phyloP scores from a whole-genome alignment of 2,329 filamentous ascomycete species.

The Cladosporium sphaerospermum region DNA sequence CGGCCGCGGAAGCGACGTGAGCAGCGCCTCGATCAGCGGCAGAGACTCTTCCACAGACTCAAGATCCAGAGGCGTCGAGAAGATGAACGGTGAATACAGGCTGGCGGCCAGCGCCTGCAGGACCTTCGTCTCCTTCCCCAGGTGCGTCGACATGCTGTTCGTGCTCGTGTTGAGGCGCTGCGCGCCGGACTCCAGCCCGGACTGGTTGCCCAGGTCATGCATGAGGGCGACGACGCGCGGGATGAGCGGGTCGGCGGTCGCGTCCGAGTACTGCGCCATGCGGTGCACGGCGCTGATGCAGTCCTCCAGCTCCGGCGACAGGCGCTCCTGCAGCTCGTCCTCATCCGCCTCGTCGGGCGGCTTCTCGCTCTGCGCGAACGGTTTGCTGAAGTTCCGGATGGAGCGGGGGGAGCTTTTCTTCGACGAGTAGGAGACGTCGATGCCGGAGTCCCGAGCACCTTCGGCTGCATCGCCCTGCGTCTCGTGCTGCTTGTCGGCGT shows the following conservation, averaged over 20 bases:
- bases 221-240: constrained; percentile 26
- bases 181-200: constrained; percentile 27
- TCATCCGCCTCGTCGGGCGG: constrained; percentile 19
- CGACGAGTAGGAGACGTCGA: constrained; percentile 35
- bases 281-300: constrained; percentile 28
- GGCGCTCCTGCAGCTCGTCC: constrained; percentile 46
- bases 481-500: constrained; percentile 2
- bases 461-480: constrained; percentile 19
- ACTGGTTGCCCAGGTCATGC: constrained; percentile 31
- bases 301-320: constrained; percentile 38
- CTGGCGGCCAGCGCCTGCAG: constrained; percentile 65
- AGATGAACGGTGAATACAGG: constrained; percentile 62
- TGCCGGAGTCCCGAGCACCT: constrained; percentile 40
- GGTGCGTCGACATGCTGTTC: constrained; percentile 58
- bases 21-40: constrained; percentile 59
- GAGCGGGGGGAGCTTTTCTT: constrained; percentile 14
- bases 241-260: constrained; percentile 27
- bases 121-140: constrained; percentile 68
- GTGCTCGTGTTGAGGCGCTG: constrained; percentile 30
- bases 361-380: constrained; percentile 17
- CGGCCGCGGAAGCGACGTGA: constrained; percentile 61
- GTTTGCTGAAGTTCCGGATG: constrained; percentile 29
- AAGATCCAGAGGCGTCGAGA: constrained; percentile 56
- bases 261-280: constrained; percentile 26
- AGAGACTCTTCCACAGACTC: constrained; percentile 64